A percentile compares a stretch with the other conserved stretches of the same genome.
Evolutionary conservation across 805 yeast species (phyloP).

Genomic region (Teunomyces tritomae): DNA sequence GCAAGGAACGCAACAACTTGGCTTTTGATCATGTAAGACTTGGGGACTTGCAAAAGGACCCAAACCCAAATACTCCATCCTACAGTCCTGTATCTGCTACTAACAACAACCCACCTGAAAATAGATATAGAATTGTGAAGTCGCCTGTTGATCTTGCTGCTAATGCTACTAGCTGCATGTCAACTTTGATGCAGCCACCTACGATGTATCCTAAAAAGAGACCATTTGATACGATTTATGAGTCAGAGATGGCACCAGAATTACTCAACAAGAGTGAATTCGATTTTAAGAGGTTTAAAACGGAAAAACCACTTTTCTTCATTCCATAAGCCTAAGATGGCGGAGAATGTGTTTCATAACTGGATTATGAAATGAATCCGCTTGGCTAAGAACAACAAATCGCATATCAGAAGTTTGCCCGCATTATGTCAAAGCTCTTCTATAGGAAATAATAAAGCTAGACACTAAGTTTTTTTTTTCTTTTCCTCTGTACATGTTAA

Average conservation of each 20-base stretch:
- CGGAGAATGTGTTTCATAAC: constrained; percentile 2
- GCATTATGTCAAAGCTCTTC: neutral
- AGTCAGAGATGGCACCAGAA: constrained; percentile 7
- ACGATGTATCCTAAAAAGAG: constrained; percentile 11
- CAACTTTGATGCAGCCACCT: constrained; percentile 12
- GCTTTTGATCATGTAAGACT: neutral
- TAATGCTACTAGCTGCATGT: constrained; percentile 3
- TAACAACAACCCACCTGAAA: neutral
- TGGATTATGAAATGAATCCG: constrained; percentile 3
- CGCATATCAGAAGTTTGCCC: neutral
- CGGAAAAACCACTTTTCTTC: constrained; percentile 18
- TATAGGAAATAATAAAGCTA: constrained; percentile 1
- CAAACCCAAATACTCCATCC: constrained; percentile 9
- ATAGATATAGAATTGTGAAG: constrained; percentile 4
- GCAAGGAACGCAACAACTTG: neutral
- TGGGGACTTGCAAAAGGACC: neutral
- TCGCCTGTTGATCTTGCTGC: constrained; percentile 5
- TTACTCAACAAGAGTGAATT: constrained; percentile 8
- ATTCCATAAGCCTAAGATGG: constrained; percentile 8
- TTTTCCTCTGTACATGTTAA: too few relatives aligned
- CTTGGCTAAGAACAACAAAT: neutral
- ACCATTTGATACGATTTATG: constrained; percentile 9
- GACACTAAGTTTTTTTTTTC: neutral
- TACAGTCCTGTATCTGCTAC: constrained; percentile 9
- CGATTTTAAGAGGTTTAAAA: constrained; percentile 25